Evolutionary conservation across 2,329 filamentous ascomycete species (phyloP).

Genomic region (Pseudogymnoascus sp.): DNA sequence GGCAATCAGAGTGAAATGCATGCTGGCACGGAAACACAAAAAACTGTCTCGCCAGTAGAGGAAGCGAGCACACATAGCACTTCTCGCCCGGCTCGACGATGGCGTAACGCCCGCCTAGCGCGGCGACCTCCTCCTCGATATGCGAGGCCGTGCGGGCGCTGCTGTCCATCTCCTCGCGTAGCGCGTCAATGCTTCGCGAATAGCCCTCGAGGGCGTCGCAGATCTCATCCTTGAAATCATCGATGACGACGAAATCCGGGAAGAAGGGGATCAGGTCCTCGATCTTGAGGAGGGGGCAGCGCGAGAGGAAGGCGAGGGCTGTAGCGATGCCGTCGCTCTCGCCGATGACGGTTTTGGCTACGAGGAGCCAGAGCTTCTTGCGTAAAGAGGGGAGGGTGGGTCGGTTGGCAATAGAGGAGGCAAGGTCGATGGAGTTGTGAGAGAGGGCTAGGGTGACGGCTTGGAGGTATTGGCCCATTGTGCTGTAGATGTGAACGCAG

Average conservation of each 20-base stretch:
- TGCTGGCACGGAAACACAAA: conserved; percentile 99
- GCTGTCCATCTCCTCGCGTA: conserved; percentile 95
- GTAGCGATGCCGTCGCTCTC: conserved; percentile 82
- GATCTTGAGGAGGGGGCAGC: conserved; percentile 76
- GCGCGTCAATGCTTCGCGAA: conserved; percentile 76
- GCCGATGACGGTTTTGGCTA: conserved; percentile 89
- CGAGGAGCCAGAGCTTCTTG: conserved; percentile 92
- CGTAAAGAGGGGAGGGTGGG: conserved; percentile 72
- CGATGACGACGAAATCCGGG: conserved; percentile 96
- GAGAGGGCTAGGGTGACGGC: conserved; percentile 89
- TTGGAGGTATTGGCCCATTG: conserved; percentile 90
- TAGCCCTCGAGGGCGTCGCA: conserved; percentile 92
- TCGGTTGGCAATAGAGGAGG: conserved; percentile 80
- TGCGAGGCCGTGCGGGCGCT: conserved; percentile 80
- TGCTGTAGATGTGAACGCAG: conserved; percentile 94
- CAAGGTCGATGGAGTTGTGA: conserved; percentile 83
- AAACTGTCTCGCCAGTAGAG: conserved; percentile 83
- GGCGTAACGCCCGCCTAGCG: conserved; percentile 81
- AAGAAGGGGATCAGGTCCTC: conserved; percentile 98
- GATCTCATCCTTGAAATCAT: conserved; percentile 98
- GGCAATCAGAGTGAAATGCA: conserved; percentile 91
- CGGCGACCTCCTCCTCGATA: conserved; percentile 83
- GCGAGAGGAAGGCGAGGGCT: conserved; percentile 87
- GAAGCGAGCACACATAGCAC: conserved; percentile 82
- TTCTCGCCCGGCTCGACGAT: conserved; percentile 95